Conservation (phyloP, 805 yeast species). For the Candida tibetensis region DNA sequence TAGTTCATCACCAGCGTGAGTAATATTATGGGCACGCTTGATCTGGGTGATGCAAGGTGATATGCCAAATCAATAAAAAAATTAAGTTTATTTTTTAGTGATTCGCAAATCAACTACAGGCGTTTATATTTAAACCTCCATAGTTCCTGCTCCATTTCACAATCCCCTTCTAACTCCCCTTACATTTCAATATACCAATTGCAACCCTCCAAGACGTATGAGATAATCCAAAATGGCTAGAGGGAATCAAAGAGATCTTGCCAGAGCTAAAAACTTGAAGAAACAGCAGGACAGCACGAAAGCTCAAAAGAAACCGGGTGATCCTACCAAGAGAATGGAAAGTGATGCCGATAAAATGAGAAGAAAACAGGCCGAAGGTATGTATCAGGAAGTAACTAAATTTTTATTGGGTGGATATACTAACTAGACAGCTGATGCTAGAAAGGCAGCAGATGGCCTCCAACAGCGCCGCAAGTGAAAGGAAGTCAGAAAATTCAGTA, state of each 20-base stretch:
- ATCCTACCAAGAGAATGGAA: conserved; percentile 82
- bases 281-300: conserved; percentile 67
- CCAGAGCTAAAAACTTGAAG: conserved; percentile 83
- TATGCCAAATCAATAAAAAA: not conserved
- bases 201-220: not conserved
- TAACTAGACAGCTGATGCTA: conserved; percentile 47
- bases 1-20: too few species aligned
- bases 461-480: conserved; percentile 50
- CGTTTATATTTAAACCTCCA: not conserved
- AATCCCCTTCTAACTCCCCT: not conserved
- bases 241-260: conserved; percentile 95
- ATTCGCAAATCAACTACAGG: not conserved
- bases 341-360: conserved; percentile 88
- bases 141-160: not conserved
- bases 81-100: not conserved
- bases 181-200: too few species aligned
- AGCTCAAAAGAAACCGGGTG: conserved; percentile 66
- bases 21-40: too few species aligned
- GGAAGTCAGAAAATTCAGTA: conserved; percentile 1
- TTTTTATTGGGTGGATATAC: conserved; percentile 5
- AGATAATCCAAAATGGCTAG: conserved; percentile 61
- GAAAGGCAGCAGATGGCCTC: conserved; percentile 34
- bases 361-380: conserved; percentile 81
- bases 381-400: too few species aligned
- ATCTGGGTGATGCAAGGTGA: not conserved